Percentiles rank a stretch among this genome's conserved stretches.
Evolutionary conservation across 2,329 filamentous ascomycete species (phyloP).

Genomic region (Fusarium mundagurra): DNA sequence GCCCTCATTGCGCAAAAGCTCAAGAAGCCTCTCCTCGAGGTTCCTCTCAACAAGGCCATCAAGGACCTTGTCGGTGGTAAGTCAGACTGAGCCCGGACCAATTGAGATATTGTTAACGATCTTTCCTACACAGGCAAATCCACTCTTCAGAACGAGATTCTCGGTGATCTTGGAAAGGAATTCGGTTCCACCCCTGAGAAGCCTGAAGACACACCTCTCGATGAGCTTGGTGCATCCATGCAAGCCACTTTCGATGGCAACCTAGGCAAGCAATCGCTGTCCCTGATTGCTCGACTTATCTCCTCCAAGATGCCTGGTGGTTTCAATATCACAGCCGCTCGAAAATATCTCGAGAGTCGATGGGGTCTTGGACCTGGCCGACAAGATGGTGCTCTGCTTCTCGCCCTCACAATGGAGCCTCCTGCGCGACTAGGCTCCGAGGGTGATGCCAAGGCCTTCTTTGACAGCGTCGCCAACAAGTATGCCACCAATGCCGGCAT

Average conservation of each 20-base stretch:
- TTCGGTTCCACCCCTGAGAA: constrained; percentile 98
- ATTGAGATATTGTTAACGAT: constrained; percentile 17
- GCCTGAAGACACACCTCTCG: constrained; percentile 95
- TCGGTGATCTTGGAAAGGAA: constrained; percentile 97
- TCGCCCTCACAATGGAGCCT: constrained; percentile 94
- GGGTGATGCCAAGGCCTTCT: constrained; percentile 88
- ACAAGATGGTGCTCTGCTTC: constrained; percentile 88
- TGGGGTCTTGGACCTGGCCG: constrained; percentile 89
- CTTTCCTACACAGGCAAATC: constrained; percentile 78
- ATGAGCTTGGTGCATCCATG: constrained; percentile 94
- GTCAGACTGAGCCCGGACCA: constrained; percentile 47
- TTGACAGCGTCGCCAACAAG: constrained; percentile 89
- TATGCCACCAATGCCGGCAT: constrained; percentile 88
- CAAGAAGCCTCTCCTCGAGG: constrained; percentile 90
- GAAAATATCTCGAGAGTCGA: constrained; percentile 93
- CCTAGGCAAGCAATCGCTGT: constrained; percentile 94
- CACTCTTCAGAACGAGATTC: constrained; percentile 97
- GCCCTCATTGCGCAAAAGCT: constrained; percentile 95
- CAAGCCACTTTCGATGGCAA: constrained; percentile 99
- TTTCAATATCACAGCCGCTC: constrained; percentile 96
- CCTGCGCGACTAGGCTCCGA: constrained; percentile 88
- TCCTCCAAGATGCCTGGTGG: constrained; percentile 99
- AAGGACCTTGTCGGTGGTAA: constrained; percentile 97
- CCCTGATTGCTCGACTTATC: constrained; percentile 91
- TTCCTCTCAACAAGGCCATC: constrained; percentile 95